Percentiles rank a stretch among this genome's conserved stretches.
These are phyloP conservation scores for Lizonia empirigonia DNA, from an alignment of 2,329 filamentous ascomycete species.

Conservation along the genomic window DNA sequence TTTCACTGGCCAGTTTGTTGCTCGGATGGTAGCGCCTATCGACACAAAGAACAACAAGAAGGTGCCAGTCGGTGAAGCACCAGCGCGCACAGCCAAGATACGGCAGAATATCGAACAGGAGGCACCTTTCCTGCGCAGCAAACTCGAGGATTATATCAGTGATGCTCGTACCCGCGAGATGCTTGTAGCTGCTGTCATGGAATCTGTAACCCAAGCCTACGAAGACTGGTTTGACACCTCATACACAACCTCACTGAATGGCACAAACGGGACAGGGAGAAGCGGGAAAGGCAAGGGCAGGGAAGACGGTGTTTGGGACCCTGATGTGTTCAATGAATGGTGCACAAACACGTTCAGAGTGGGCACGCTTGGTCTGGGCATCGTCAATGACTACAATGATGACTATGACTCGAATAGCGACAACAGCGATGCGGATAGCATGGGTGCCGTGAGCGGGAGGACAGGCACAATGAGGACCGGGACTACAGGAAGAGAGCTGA, in stretches of 20 bases:
- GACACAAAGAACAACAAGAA: conserved; percentile 37
- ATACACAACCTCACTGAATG: conserved; percentile 37
- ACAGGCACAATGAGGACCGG: conserved; percentile 38
- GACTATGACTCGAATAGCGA: conserved; percentile 36
- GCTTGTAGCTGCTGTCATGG: conserved; percentile 68
- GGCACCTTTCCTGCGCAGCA: conserved; percentile 60
- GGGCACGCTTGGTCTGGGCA: conserved; percentile 49
- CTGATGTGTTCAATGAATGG: conserved; percentile 68
- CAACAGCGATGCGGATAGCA: conserved; percentile 36
- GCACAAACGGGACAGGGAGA: conserved; percentile 25
- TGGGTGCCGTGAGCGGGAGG: conserved; percentile 30
- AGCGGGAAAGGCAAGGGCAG: conserved; percentile 58
- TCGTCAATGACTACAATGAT: conserved; percentile 25
- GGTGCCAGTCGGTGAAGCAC: conserved; percentile 32
- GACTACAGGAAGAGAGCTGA: conserved; percentile 16
- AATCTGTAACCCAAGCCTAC: conserved; percentile 66
- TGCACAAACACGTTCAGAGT: conserved; percentile 65
- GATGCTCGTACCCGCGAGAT: conserved; percentile 69
- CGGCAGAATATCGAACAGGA: conserved; percentile 63
- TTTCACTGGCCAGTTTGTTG: conserved; percentile 65
- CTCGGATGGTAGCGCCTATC: conserved; percentile 60
- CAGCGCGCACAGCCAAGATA: conserved; percentile 51
- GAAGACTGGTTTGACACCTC: conserved; percentile 67
- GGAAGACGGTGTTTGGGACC: conserved; percentile 68
- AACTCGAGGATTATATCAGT: conserved; percentile 67